These are phyloP conservation scores for Cyclotella distinguenda DNA, from an alignment of 108 stramenopile genomes.

Conservation along the genomic window DNA sequence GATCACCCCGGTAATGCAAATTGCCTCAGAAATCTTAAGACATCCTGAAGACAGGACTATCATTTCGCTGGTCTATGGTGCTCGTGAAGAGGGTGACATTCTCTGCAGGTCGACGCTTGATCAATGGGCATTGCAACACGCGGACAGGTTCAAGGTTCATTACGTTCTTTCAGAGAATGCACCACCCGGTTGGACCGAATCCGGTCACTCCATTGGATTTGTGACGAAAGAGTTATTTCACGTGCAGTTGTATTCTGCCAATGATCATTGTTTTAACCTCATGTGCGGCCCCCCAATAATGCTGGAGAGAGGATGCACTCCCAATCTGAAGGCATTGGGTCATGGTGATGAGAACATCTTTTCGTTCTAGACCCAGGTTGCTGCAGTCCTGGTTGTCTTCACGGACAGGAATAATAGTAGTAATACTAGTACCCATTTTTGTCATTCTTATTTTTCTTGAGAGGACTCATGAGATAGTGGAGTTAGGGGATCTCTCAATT, in stretches of 20 bases:
- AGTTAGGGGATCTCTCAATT: too few species aligned
- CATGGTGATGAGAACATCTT: conserved; percentile 68
- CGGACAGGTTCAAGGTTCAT: conserved; percentile 87
- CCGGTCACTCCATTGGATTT: conserved; percentile 82
- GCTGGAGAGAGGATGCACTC: conserved; percentile 88
- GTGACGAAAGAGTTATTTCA: conserved; percentile 81
- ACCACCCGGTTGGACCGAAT: conserved; percentile 70
- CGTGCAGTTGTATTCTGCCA: conserved; percentile 69
- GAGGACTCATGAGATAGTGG: too few species aligned
- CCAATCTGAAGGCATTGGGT: conserved; percentile 66
- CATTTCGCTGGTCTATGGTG: conserved; percentile 91
- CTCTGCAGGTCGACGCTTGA: conserved; percentile 90
- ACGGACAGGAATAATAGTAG: too few species aligned
- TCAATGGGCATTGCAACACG: conserved; percentile 77
- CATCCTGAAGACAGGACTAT: conserved; percentile 83
- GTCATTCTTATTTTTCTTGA: too few species aligned
- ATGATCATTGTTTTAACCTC: conserved; percentile 74
- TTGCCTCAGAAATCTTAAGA: conserved; percentile 86
- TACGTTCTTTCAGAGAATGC: conserved; percentile 88
- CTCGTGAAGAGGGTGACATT: conserved; percentile 93
- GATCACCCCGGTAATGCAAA: conserved; percentile 94
- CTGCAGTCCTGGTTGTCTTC: too few species aligned
- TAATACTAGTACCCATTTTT: background rate
- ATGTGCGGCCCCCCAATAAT: conserved; percentile 99
- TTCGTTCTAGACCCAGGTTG: conserved; percentile 78